Base-by-base conservation (phyloP, 192 early-diverging fungal species). In the Haplosporangium gracile region DNA sequence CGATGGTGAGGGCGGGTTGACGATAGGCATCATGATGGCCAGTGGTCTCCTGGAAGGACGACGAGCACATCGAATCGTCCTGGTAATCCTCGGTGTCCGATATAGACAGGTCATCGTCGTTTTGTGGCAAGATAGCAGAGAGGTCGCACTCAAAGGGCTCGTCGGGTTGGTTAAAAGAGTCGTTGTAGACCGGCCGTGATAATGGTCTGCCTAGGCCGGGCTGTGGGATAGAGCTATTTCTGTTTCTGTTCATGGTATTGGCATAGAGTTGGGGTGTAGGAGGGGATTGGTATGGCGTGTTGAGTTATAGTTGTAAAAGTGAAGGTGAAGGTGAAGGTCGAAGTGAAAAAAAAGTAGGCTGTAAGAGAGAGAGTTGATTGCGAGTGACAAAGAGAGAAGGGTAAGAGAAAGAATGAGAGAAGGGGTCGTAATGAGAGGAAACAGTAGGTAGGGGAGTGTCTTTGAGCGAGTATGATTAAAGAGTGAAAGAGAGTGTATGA, bases 131-230 rank as follows among this genome's bases (percentile, higher is more conserved):
- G 76, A 83, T 83, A 22, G 82, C 82, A 7, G 82, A 83, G 70
- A 77, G 60, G 29, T 83, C 82, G 38, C 82, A 86, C 60, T 86
- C 83, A 34, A 86, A 86, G 3, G 83, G 83, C 63, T 86, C 83
- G 32, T 70, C 71, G 11, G 83, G 83, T 63, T 86, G 83, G 70
- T 86, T 79, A 45, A 86, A 86, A 6, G 83, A 86, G 75, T 86
- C 78, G 71, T 86, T 72, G 40, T 76, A 86, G 51, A 70, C 55
- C 24, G 75, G 75, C 51, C 75, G 55, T 24, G 55, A n/a, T 57
- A 55, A n/a, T 24, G 55, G n/a, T 57, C 55, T 57, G 24, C 4
- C 55, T 57, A 57, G 55, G 55, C 55, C 55, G 55, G 55, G 55
- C 55, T 57, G 55, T 57, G 55, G 55, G 55, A 57, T 57, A 57